These are phyloP conservation scores for Arthrobotrys iridis DNA, from an alignment of 2,329 filamentous ascomycete genomes.

Conservation along the genomic window DNA sequence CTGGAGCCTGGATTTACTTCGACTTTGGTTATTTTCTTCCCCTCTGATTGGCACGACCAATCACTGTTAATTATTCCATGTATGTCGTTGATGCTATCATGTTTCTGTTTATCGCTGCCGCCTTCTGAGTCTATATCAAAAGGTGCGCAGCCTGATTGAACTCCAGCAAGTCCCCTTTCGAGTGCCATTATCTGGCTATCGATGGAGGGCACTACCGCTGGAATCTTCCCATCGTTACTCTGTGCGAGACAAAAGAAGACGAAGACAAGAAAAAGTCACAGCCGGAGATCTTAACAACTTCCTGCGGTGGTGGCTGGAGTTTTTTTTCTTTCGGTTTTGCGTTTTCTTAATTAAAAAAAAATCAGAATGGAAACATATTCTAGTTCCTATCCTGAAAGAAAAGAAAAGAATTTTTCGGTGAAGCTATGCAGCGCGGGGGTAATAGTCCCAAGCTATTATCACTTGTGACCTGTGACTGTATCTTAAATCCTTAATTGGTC, in stretches of 20 bases:
- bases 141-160: neutral
- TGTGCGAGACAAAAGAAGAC: neutral
- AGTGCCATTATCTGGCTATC: constrained; percentile 10
- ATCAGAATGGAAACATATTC: neutral
- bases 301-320: neutral
- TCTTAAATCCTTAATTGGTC: no score
- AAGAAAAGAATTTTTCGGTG: no score
- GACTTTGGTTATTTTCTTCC: no score
- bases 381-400: no score
- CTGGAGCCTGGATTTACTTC: neutral
- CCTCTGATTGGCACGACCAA: constrained; percentile 3
- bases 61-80: neutral
- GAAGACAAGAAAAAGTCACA: neutral
- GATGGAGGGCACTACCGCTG: neutral
- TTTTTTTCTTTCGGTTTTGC: neutral
- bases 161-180: neutral
- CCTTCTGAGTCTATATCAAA: neutral
- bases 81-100: neutral
- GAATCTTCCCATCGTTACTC: neutral
- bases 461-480: no score
- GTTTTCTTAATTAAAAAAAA: no score
- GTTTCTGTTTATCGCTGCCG: neutral
- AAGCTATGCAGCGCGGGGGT: no score
- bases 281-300: constrained; percentile 9
- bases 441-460: no score